Percentiles rank a stretch among this genome's conserved stretches.
phyloP scores from a whole-genome alignment of 208 protist species.

The Trypanosoma lewisi region DNA sequence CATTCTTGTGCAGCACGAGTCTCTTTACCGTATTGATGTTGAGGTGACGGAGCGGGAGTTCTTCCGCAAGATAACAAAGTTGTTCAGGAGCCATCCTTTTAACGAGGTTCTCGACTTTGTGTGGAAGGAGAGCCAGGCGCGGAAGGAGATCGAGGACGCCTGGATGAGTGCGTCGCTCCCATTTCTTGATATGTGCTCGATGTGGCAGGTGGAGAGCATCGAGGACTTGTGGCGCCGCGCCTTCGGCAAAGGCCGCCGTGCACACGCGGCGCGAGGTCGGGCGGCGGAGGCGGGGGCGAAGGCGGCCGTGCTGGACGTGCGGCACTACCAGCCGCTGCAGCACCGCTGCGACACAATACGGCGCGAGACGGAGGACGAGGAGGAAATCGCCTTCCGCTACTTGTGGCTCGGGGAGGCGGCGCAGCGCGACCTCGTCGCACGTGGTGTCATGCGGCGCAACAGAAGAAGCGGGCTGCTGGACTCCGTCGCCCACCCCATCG shows the following conservation, averaged over 20 bases:
- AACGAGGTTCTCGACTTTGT: conserved; percentile 27
- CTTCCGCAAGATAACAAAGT: not conserved
- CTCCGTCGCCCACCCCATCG: conserved; percentile 24
- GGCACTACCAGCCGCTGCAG: conserved; percentile 56
- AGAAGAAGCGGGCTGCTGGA: conserved; percentile 18
- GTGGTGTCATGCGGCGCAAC: conserved; percentile 33
- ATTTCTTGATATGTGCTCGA: conserved; percentile 28
- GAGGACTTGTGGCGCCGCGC: conserved; percentile 27
- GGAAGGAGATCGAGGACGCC: conserved; percentile 19
- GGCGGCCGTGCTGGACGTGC: conserved; percentile 24
- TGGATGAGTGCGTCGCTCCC: conserved; percentile 41
- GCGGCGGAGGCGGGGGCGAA: not conserved
- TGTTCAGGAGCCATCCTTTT: conserved; percentile 15
- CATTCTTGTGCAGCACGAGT: conserved; percentile 32
- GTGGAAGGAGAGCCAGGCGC: conserved; percentile 12
- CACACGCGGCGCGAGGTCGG: not conserved
- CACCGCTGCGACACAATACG: conserved; percentile 60
- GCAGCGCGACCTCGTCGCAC: conserved; percentile 45
- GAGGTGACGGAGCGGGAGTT: conserved; percentile 34
- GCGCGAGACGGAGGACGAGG: conserved; percentile 63
- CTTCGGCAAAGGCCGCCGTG: not conserved
- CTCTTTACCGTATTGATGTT: conserved; percentile 37
- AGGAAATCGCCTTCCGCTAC: conserved; percentile 55
- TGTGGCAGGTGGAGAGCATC: conserved; percentile 25
- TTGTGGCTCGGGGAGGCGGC: conserved; percentile 41